Evolutionary conservation across 352 stramenopile genomes (phyloP).

Genomic region (Bremia lactucae): DNA sequence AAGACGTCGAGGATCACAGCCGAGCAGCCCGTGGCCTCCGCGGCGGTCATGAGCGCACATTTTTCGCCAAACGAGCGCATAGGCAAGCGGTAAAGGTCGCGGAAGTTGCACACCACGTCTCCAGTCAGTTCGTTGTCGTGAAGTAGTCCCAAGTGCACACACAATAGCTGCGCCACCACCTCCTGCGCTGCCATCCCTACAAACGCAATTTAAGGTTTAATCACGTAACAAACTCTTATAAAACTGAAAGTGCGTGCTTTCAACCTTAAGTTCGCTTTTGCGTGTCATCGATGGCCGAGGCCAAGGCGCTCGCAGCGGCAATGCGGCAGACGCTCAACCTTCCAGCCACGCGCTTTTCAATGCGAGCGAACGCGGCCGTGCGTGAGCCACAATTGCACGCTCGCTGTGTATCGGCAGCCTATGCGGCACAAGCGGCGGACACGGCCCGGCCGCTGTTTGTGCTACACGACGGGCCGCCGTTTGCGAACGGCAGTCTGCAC

Average conservation of each 20-base stretch:
- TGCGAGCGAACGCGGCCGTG: constrained; percentile 90
- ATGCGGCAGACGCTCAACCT: constrained; percentile 92
- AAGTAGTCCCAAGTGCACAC: constrained; percentile 74
- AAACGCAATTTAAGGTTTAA: not conserved
- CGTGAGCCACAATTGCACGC: constrained; percentile 65
- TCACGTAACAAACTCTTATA: not conserved
- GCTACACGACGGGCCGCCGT: constrained; percentile 97
- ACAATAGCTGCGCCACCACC: constrained; percentile 62
- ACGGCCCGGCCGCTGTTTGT: constrained; percentile 60
- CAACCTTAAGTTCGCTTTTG: constrained; percentile 1
- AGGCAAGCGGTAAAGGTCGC: constrained; percentile 40
- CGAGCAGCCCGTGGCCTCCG: constrained; percentile 38
- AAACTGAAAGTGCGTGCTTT: not conserved
- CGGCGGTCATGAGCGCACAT: constrained; percentile 32
- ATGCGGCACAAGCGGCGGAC: constrained; percentile 31
- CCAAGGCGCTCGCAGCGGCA: constrained; percentile 53
- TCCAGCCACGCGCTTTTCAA: constrained; percentile 91
- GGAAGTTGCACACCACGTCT: constrained; percentile 26
- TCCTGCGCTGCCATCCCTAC: constrained; percentile 28
- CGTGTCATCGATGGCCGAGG: no score
- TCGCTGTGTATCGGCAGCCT: constrained; percentile 53
- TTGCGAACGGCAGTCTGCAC: constrained; percentile 97
- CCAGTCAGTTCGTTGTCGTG: constrained; percentile 6
- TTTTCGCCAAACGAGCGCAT: constrained; percentile 34
- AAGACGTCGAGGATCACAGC: constrained; percentile 61